Percentiles rank a stretch among this genome's conserved stretches.
Conservation (phyloP, 2,329 filamentous ascomycete genomes). For the Aureobasidium sp. region DNA sequence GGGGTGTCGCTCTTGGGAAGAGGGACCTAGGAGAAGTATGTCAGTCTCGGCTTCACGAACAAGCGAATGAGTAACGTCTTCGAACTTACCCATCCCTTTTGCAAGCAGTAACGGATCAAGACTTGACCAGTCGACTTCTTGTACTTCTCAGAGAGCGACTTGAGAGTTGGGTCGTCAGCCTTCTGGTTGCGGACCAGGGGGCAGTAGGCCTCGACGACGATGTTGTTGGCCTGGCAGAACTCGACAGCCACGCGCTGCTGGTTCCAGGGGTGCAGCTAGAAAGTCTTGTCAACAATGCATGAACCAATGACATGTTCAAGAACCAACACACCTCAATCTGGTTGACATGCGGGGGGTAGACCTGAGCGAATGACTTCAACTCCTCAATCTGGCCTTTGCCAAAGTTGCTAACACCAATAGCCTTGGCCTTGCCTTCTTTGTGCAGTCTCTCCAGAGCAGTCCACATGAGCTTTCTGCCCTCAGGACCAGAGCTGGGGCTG, state of each 20-base stretch:
- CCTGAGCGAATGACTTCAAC: conserved; percentile 54
- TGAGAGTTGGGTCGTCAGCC: conserved; percentile 58
- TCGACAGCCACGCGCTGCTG: conserved; percentile 53
- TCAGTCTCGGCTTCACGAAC: not conserved
- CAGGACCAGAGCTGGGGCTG: conserved; percentile 47
- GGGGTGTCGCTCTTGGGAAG: conserved; percentile 66
- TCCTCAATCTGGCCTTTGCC: conserved; percentile 60
- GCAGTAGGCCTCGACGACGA: conserved; percentile 56
- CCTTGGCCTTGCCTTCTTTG: conserved; percentile 50
- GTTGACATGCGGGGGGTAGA: conserved; percentile 64
- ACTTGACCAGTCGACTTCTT: conserved; percentile 67
- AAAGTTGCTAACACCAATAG: conserved; percentile 67
- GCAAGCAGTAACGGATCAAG: conserved; percentile 70
- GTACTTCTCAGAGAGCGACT: conserved; percentile 60
- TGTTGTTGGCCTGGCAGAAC: conserved; percentile 50
- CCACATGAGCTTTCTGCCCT: conserved; percentile 55
- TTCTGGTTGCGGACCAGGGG: conserved; percentile 63
- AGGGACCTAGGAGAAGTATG: conserved; percentile 29
- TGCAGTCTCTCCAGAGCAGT: conserved; percentile 54
- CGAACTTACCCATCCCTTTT: conserved; percentile 56
- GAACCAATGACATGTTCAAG: not conserved
- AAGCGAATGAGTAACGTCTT: not conserved
- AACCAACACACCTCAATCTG: conserved; percentile 55
- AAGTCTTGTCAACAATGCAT: conserved; percentile 3
- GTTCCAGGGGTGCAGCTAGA: conserved; percentile 61